Evolutionary conservation across 2,329 filamentous ascomycete species (phyloP).

Genomic region (Exophiala calicioides): DNA sequence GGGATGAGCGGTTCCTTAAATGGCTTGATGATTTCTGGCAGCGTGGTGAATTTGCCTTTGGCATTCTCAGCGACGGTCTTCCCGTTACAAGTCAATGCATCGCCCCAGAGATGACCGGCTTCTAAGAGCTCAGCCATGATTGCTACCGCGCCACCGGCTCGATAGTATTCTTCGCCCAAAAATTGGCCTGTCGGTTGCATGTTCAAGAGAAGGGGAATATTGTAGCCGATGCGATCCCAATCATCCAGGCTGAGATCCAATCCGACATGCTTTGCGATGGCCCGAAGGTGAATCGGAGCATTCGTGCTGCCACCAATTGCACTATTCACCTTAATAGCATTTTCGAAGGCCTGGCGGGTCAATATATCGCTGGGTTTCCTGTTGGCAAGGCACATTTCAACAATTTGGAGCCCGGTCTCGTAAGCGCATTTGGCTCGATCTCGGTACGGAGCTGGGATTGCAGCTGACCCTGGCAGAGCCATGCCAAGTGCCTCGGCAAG

Average conservation of each 20-base stretch:
- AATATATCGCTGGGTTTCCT: conserved; percentile 57
- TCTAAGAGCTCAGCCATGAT: conserved; percentile 57
- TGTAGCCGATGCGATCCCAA: conserved; percentile 55
- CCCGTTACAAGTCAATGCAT: conserved; percentile 52
- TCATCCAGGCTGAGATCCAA: conserved; percentile 54
- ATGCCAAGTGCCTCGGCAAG: conserved; percentile 56
- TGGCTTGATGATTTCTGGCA: conserved; percentile 49
- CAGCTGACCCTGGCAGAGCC: conserved; percentile 53
- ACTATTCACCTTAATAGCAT: conserved; percentile 56
- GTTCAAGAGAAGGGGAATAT: conserved; percentile 55
- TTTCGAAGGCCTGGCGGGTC: conserved; percentile 58
- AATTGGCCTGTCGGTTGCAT: conserved; percentile 58
- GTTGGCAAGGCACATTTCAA: conserved; percentile 53
- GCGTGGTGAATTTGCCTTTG: conserved; percentile 50
- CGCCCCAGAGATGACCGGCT: conserved; percentile 48
- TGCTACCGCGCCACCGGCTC: conserved; percentile 55
- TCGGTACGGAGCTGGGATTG: conserved; percentile 55
- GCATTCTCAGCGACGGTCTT: conserved; percentile 48
- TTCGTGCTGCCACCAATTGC: conserved; percentile 61
- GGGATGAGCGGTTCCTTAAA: conserved; percentile 50
- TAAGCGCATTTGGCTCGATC: conserved; percentile 52
- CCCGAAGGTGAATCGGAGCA: conserved; percentile 58
- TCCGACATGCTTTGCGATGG: conserved; percentile 57
- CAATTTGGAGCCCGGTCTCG: conserved; percentile 51
- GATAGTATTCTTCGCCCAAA: conserved; percentile 57